phyloP scores from a whole-genome alignment of 495 filamentous ascomycete genomes.

The Hypoxylon fragiforme region DNA sequence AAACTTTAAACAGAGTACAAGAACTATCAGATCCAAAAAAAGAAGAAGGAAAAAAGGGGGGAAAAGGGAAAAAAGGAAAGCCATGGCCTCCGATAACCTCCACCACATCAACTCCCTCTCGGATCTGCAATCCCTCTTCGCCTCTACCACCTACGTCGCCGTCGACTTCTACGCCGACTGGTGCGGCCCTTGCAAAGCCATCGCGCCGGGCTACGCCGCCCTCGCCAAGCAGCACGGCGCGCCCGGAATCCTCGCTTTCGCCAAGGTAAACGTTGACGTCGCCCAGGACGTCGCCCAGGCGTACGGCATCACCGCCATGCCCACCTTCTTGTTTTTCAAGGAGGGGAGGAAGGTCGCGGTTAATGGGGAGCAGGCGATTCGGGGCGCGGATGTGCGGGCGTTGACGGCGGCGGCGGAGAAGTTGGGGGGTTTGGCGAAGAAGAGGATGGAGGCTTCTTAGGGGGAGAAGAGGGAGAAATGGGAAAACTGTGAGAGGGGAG shows the following conservation, averaged over 20 bases:
- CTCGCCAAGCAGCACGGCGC: conserved; percentile 51
- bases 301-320: conserved; percentile 63
- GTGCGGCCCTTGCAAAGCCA: conserved; percentile 70
- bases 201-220: conserved; percentile 61
- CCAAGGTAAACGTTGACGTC: conserved; percentile 62
- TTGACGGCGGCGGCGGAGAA: conserved; percentile 39
- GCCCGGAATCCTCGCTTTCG: conserved; percentile 54
- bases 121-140: conserved; percentile 40
- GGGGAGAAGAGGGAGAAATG: too few species aligned
- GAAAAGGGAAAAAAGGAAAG: conserved; percentile 5
- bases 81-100: conserved; percentile 29
- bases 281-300: conserved; percentile 50
- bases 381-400: conserved; percentile 42
- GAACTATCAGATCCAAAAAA: neutral
- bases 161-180: conserved; percentile 62
- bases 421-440: conserved; percentile 41
- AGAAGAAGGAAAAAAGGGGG: conserved; percentile 8
- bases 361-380: conserved; percentile 51
- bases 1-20: too few species aligned
- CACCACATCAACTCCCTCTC: conserved; percentile 37
- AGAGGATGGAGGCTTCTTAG: conserved; percentile 32
- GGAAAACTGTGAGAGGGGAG: too few species aligned
- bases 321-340: conserved; percentile 85
- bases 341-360: conserved; percentile 64
- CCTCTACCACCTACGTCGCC: conserved; percentile 45